Evolutionary conservation across 306 rosid species (phyloP), one percentile per base, ranked within the genome.

Genomic region (Quercus agrifolia): DNA sequence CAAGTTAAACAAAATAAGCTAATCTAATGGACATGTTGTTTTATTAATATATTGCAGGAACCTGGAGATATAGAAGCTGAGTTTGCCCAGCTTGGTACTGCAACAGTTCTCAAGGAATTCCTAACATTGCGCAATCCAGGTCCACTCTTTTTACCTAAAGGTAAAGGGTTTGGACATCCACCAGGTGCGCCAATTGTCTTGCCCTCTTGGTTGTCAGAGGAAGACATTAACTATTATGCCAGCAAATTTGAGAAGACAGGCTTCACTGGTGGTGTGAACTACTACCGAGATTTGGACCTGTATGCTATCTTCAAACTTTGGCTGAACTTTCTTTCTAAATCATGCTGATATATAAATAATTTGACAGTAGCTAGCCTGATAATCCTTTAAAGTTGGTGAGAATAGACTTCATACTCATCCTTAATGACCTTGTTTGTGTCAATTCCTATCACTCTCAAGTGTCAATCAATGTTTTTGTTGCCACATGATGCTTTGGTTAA

Each of bases 181-280:
- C 13, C 0, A 21, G 91, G 89, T 72, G 7, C 89, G 66, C 89
- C 93, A 51, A 85, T 85, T 15, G 64, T 21, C 27, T 63, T 92
- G 84, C 97, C 98, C 17, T 66, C 89, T 31, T 94, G 95, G 97
- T 76, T 92, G 17, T 80, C 92, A 2, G 88, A 90, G 85, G 82
- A 94, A 83, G 97, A 92, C 61, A 68, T 92, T 14, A 23, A 90
- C 4, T 91, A 88, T 77, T 91, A 91, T 70, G 88, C 64, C 56
- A 51, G 54, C 85, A 83, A 87, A 70, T 94, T 66, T 66, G 84
- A 87, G 10, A 88, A 88, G 67, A 90, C 80, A 56, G 97, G 98
- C 74, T 91, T 94, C 86, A 90, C 89, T 0, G 94, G 91, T 6
- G 86, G 83, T 18, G 23, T 94, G 52, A 91, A 87, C 86, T 92